Evolutionary conservation across 176 grass and related monocot species (phyloP).

Genomic region (Chloris gayana): DNA sequence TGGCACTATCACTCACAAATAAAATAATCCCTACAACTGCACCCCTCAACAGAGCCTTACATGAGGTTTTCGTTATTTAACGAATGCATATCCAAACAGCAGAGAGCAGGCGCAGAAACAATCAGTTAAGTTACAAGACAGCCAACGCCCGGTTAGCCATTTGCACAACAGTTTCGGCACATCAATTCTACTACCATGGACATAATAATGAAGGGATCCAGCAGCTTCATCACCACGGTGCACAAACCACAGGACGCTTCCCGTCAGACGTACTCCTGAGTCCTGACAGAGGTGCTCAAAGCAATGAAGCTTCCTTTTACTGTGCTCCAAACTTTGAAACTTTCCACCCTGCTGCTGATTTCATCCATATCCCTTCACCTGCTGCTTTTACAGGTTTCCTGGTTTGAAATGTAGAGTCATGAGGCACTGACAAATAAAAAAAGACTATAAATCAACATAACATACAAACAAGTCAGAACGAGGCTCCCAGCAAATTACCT

Average conservation of each 20-base stretch:
- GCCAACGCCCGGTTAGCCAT: not conserved
- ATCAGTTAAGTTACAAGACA: not conserved
- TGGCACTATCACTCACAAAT: not conserved
- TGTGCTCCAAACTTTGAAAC: conserved; percentile 41
- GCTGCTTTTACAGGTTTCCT: conserved; percentile 32
- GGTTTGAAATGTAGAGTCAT: not conserved
- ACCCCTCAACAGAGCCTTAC: not conserved
- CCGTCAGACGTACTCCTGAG: no score
- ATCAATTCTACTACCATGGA: not conserved
- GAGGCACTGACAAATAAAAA: conserved; percentile 2
- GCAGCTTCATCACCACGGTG: conserved; percentile 6
- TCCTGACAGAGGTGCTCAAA: not conserved
- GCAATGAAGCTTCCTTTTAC: conserved; percentile 38
- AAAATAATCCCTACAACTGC: no score
- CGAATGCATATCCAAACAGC: not conserved
- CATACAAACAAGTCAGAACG: not conserved
- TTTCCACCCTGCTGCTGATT: conserved; percentile 32
- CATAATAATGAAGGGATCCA: not conserved
- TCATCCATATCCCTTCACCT: conserved; percentile 5
- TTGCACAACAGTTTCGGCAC: no score
- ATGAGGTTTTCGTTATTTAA: not conserved
- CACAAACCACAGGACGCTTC: not conserved
- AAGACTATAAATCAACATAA: not conserved
- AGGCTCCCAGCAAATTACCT: conserved; percentile 4
- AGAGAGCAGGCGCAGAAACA: not conserved